Base-by-base conservation (phyloP, 768 basidiomycete species). In the Kwoniella europaea region DNA sequence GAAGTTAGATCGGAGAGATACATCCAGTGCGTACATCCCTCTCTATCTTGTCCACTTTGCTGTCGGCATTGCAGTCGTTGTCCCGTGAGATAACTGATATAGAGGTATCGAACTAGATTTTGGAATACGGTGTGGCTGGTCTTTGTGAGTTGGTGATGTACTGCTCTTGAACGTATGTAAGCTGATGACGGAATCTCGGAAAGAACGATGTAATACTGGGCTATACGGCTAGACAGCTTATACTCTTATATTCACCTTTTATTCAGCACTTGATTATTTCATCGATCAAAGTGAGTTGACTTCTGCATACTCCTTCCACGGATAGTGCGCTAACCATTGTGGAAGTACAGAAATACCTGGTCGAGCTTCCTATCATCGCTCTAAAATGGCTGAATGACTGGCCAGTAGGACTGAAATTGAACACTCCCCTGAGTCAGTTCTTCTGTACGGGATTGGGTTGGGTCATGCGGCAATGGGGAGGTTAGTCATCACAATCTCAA, bases 371-470 rank as follows among this genome's bases (percentile, higher is more conserved):
- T 10, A 87, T 88, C 54, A 84, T 85, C 16, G 86, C 87, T 0
- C 85, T 98, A 2, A 76, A 86, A 1, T 98, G 94, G 95, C 86
- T 99, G 13, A 91, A 97, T 81, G 89, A 91, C 71, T 98, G 96
- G 96, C 96, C 96, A 0, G 94, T 90, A 1, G 96, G 97, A 0
- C 85, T 99, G 52, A 99, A 99, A 83, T 89, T 99, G 63, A 98
- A 98, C 78, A 92, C 93, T 0, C 92, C 98, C 75, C 87, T 99
- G n/a, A 92, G 93, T 75, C 86, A 86, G 27, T 91, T 97, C 80
- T 91, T 93, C 77, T 89, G 90, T n/a, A 87, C 89, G 68, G 86
- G 88, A 0, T 90, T 97, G 61, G 85, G 90, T 2, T 87, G 87
- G 27, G 72, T 92, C 15, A 87, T 92, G 16, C 86, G 86, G 0